Percentiles rank a stretch among this genome's conserved stretches.
Conservation (phyloP, 2,329 filamentous ascomycete genomes). For the Pseudocercospora fijiensis region DNA sequence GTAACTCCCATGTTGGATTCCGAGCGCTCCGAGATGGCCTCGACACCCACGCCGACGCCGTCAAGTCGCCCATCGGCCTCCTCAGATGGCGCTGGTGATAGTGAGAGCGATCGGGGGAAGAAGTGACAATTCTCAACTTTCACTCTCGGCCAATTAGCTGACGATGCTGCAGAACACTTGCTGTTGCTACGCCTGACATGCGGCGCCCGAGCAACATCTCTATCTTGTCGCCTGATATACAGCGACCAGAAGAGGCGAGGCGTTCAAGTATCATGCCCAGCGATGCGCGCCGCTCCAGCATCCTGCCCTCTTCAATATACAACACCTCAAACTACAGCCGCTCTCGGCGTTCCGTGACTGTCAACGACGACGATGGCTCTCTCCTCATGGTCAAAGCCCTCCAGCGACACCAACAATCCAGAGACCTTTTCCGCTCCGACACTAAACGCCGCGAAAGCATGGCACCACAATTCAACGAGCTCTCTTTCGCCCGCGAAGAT, state of each 20-base stretch:
- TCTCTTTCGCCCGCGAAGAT: slow-evolving; percentile 4
- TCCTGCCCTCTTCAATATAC: slow-evolving; percentile 1
- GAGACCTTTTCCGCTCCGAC: slow-evolving; percentile 15
- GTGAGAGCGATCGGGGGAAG: not conserved
- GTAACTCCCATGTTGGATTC: not conserved
- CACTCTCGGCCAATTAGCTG: not conserved
- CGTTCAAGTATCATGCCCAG: not conserved
- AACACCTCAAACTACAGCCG: slow-evolving; percentile 10
- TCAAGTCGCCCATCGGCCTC: not conserved
- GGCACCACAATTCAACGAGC: slow-evolving; percentile 5
- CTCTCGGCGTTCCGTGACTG: slow-evolving; percentile 9
- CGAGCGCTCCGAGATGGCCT: not conserved
- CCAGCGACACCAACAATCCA: slow-evolving; percentile 13
- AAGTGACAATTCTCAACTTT: not conserved
- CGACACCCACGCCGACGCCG: not conserved
- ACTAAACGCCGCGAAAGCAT: slow-evolving; percentile 14
- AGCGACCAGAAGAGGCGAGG: not conserved
- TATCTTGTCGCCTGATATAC: not conserved
- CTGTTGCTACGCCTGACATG: not conserved
- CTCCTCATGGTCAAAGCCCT: slow-evolving; percentile 16
- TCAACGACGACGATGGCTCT: slow-evolving; percentile 12
- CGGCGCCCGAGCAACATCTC: not conserved
- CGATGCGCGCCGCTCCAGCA: slow-evolving; percentile 2
- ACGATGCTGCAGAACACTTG: not conserved
- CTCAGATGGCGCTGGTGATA: not conserved